Evolutionary conservation across 2,329 filamentous ascomycete genomes (phyloP), one percentile per base, ranked within the genome.

Genomic region (Aspergillus sp.): DNA sequence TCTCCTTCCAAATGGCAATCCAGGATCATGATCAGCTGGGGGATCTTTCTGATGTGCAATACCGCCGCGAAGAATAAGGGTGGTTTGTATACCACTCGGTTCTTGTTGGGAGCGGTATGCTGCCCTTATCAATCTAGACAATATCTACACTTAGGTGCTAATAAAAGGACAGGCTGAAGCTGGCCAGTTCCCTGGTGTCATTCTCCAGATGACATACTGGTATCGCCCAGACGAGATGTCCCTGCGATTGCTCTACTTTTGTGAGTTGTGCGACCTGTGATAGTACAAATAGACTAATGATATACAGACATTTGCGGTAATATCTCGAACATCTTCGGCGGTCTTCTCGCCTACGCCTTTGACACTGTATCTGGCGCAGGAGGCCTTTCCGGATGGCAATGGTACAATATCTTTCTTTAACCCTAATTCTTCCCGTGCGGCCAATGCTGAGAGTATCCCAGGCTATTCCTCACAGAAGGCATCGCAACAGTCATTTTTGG

Each of bases 201-300:
- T 74, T 26, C 72, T 74, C 2, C 76, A 78, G 38, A 68, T 81
- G 11, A 78, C 71, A 18, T 76, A 73, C 58, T 81, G 79, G 74
- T 82, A 82, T 59, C 73, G 77, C 0, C 75, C 71, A 9, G 78
- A 80, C 51, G 76, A 80, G 57, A 76, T 78, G 63, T 66, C 66
- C 6, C 66, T 77, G 2, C 72, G 78, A 8, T 62, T 81, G 0
- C 64, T 80, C 4, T 80, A 78, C 56, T 80, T 80, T 55, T 80
- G 76, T 78, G 62, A 49, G 73, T 13, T 68, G 11, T 57, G 62
- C 5, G 61, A 57, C 1, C 63, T 62, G 65, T 62, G 65, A 48
- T 13, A 3, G 17, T 17, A n/a, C 22, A 11, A 15, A 17, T 18
- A 15, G 20, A n/a, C 24, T 52, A n/a, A 42, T 54, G 7, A 57